These are phyloP conservation scores for Ceriops zippeliana DNA, from an alignment of 345 rosid species.

Conservation along the genomic window DNA sequence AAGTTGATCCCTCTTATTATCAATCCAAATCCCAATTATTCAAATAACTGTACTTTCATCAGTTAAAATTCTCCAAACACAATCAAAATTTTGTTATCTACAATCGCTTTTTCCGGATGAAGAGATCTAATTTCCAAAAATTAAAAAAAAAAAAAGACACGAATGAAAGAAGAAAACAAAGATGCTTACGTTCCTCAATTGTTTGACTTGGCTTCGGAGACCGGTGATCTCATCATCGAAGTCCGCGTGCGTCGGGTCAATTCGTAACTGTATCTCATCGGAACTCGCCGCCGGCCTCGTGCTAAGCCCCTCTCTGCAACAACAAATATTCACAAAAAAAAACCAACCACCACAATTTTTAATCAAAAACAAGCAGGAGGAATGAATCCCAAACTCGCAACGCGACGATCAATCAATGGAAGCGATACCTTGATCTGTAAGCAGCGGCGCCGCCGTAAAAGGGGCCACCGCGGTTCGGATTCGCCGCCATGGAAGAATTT, in stretches of 20 bases:
- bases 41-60: background rate
- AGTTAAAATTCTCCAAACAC: background rate
- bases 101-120: too few species aligned
- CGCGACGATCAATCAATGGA: background rate
- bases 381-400: background rate
- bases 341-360: background rate
- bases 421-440: conserved; percentile 52
- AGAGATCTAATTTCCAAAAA: background rate
- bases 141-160: background rate
- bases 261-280: conserved; percentile 76
- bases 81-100: background rate
- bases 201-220: conserved; percentile 74
- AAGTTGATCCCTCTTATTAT: background rate
- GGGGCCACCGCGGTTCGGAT: conserved; percentile 45
- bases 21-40: background rate
- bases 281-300: conserved; percentile 62
- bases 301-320: conserved; percentile 64
- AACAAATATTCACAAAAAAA: background rate
- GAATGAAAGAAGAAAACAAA: background rate
- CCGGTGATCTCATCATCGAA: conserved; percentile 74
- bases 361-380: background rate
- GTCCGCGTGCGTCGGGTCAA: conserved; percentile 81
- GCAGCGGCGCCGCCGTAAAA: conserved; percentile 61
- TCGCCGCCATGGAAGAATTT: conserved; percentile 40
- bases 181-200: conserved; percentile 51